Evolutionary conservation across 768 basidiomycete species (phyloP).

Genomic region (Hericium rajendrae): DNA sequence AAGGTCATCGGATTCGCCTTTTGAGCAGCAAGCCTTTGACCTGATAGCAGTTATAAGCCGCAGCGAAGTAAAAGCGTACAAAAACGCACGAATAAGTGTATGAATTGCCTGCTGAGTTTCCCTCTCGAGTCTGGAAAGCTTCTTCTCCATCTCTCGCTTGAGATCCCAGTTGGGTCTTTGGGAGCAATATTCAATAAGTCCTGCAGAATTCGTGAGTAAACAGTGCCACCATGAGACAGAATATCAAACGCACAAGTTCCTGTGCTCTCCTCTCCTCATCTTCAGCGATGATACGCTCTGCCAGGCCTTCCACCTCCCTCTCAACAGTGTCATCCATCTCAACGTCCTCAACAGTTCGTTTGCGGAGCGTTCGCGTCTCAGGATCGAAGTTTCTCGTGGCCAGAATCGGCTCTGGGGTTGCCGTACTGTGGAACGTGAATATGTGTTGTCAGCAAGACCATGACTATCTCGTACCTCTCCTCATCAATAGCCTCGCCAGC

Average conservation of each 20-base stretch:
- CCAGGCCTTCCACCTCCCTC: conserved; percentile 71
- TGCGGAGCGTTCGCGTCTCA: conserved; percentile 68
- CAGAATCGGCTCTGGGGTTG: conserved; percentile 35
- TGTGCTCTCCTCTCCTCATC: conserved; percentile 79
- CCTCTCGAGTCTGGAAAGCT: conserved; percentile 78
- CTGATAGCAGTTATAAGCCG: conserved; percentile 25
- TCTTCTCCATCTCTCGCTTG: conserved; percentile 89
- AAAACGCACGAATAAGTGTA: conserved; percentile 75
- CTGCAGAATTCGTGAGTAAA: conserved; percentile 29
- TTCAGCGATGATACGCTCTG: conserved; percentile 75
- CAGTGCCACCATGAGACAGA: background rate
- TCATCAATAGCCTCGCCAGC: conserved; percentile 40
- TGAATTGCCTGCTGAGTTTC: conserved; percentile 90
- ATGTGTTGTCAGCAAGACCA: background rate
- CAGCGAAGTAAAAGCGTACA: background rate
- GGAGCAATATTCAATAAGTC: conserved; percentile 97
- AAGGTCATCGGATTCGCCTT: conserved; percentile 70
- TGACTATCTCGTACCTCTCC: conserved; percentile 31
- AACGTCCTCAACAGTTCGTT: conserved; percentile 45
- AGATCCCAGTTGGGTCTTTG: conserved; percentile 95
- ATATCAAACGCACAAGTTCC: conserved; percentile 59
- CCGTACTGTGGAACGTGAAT: conserved; percentile 6
- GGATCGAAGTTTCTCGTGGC: conserved; percentile 86
- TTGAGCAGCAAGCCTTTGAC: conserved; percentile 70
- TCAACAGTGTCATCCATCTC: conserved; percentile 81